phyloP scores from a whole-genome alignment of 345 rosid species.

The Salix caprea region DNA sequence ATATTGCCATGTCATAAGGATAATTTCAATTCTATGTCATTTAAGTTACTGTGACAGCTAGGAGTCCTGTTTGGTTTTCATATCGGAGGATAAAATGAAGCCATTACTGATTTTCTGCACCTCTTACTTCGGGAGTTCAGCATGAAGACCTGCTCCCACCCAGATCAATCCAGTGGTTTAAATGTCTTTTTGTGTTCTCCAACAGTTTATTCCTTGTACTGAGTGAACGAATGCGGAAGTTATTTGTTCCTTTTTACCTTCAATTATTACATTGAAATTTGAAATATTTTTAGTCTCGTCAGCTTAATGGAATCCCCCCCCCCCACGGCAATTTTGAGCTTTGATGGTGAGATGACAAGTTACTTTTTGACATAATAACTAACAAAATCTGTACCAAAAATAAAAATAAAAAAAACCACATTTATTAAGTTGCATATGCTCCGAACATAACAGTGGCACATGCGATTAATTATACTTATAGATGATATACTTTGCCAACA shows the following conservation, averaged over 20 bases:
- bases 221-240: conserved; percentile 1
- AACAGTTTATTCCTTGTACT: not conserved
- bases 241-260: not conserved
- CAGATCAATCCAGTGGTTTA: not conserved
- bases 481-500: not conserved
- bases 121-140: not conserved
- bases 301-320: too few species aligned
- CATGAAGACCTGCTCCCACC: not conserved
- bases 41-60: not conserved
- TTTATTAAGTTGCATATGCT: not conserved
- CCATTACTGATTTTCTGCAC: too few species aligned
- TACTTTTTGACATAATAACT: not conserved
- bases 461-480: not conserved
- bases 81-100: not conserved
- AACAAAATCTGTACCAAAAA: too few species aligned
- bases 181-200: not conserved
- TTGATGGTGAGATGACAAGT: too few species aligned
- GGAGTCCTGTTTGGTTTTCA: not conserved
- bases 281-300: too few species aligned
- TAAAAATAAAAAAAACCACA: too few species aligned
- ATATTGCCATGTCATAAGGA: not conserved
- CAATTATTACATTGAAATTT: not conserved
- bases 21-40: not conserved
- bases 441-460: not conserved
- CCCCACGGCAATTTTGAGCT: too few species aligned